Conservation (phyloP, 805 yeast species). For the Metschnikowia cerradonensis region DNA sequence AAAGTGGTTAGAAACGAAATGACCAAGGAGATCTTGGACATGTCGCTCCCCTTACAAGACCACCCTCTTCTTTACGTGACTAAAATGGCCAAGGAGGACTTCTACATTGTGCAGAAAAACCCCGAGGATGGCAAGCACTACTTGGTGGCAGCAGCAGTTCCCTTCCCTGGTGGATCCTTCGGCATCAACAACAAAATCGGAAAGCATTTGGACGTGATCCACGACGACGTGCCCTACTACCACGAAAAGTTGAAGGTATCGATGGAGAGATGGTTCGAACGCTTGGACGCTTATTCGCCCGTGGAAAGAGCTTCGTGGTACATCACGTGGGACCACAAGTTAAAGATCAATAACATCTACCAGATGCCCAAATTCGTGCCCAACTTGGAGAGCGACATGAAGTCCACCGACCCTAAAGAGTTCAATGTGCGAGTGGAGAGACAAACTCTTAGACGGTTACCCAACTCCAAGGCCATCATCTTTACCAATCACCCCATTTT, state of each 20-base stretch:
- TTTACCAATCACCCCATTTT: conserved; percentile 78
- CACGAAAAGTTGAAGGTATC: conserved; percentile 59
- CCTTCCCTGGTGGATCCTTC: conserved; percentile 76
- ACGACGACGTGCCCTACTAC: conserved; percentile 67
- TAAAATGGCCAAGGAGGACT: conserved; percentile 73
- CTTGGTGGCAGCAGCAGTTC: conserved; percentile 69
- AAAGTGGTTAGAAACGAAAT: conserved; percentile 54
- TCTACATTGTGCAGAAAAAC: conserved; percentile 57
- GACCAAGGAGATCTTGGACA: conserved; percentile 59
- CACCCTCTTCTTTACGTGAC: conserved; percentile 62
- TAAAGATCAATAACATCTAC: conserved; percentile 54
- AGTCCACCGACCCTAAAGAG: conserved; percentile 43
- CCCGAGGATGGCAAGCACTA: conserved; percentile 51
- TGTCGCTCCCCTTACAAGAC: conserved; percentile 55
- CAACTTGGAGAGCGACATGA: conserved; percentile 27
- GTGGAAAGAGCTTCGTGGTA: conserved; percentile 78
- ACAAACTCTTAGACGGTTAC: conserved; percentile 65
- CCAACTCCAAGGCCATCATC: conserved; percentile 60
- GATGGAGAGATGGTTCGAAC: conserved; percentile 70
- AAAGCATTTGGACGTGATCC: conserved; percentile 58
- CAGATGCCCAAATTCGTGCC: conserved; percentile 45
- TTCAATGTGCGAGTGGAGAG: conserved; percentile 70
- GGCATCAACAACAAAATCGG: conserved; percentile 60
- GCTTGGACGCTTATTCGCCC: conserved; percentile 56
- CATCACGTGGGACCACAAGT: conserved; percentile 67